phyloP scores from a whole-genome alignment of 805 yeast genomes.

The Myxozyma nipponensis region DNA sequence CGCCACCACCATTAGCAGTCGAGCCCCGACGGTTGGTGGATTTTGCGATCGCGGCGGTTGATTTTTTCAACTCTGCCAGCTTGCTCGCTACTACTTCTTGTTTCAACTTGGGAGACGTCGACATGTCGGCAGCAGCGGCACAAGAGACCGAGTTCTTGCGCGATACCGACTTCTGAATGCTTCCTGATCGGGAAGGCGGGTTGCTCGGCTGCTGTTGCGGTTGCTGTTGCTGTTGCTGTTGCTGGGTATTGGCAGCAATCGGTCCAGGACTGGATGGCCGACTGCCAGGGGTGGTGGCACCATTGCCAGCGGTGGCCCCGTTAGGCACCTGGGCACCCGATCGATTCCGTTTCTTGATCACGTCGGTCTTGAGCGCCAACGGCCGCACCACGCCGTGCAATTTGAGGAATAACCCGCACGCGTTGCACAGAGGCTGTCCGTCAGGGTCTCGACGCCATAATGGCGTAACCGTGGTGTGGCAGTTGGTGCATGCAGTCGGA shows the following conservation, averaged over 20 bases:
- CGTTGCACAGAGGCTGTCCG: conserved; percentile 91
- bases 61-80: background rate
- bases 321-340: conserved; percentile 35
- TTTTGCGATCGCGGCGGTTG: background rate
- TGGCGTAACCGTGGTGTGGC: conserved; percentile 90
- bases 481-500: conserved; percentile 47
- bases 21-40: too few species aligned
- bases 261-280: conserved; percentile 8
- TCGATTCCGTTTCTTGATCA: conserved; percentile 86
- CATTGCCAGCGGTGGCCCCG: background rate
- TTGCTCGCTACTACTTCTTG: background rate
- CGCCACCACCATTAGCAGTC: too few species aligned
- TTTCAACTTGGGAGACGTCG: background rate
- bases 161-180: background rate
- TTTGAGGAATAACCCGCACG: conserved; percentile 90
- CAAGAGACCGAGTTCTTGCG: background rate
- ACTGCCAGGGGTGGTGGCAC: conserved; percentile 2
- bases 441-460: conserved; percentile 91
- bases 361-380: conserved; percentile 82
- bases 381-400: conserved; percentile 96
- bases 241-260: conserved; percentile 3
- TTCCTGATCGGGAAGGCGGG: background rate
- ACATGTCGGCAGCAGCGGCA: background rate
- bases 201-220: conserved; percentile 1
- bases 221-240: conserved; percentile 27